These are phyloP conservation scores for Russula virescens DNA, from an alignment of 768 basidiomycete genomes.

Conservation along the genomic window DNA sequence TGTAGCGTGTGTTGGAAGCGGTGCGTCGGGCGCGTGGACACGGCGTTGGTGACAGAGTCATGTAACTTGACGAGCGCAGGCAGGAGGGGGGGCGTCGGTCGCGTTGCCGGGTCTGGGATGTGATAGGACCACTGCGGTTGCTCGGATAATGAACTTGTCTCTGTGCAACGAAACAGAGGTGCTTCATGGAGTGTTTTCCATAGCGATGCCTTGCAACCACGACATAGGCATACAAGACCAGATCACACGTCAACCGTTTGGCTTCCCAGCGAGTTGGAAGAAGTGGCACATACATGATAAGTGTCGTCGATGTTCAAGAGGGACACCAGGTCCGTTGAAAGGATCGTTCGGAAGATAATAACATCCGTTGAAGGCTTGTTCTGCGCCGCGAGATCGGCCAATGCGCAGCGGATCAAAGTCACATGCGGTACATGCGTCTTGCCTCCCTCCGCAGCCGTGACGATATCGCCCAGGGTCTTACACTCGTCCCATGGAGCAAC, in stretches of 20 bases:
- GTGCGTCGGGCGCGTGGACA: slow-evolving; percentile 25
- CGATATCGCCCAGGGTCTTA: slow-evolving; percentile 40
- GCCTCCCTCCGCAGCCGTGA: slow-evolving; percentile 22
- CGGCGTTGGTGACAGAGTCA: slow-evolving; percentile 8
- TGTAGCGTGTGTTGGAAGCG: slow-evolving; percentile 59
- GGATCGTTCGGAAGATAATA: slow-evolving; percentile 54
- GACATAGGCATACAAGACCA: not conserved
- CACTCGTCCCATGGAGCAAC: slow-evolving; percentile 39
- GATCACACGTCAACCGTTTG: not conserved
- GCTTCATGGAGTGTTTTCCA: slow-evolving; percentile 57
- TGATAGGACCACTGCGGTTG: slow-evolving; percentile 37
- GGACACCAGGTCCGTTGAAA: slow-evolving; percentile 50
- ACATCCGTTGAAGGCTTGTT: slow-evolving; percentile 44
- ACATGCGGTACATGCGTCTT: slow-evolving; percentile 39
- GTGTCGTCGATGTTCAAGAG: slow-evolving; percentile 44
- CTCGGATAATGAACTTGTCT: slow-evolving; percentile 20
- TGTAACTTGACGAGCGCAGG: slow-evolving; percentile 24
- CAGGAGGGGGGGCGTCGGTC: slow-evolving; percentile 27
- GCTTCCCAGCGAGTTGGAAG: no score
- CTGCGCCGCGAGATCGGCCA: slow-evolving; percentile 44
- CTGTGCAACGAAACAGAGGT: slow-evolving; percentile 39
- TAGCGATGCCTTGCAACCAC: slow-evolving; percentile 37
- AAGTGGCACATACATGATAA: slow-evolving; percentile 46
- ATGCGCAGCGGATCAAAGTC: slow-evolving; percentile 58
- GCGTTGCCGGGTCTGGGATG: slow-evolving; percentile 28